Evolutionary conservation across 192 early-diverging fungal genomes (phyloP).

Genomic region (Allomyces arbusculus): DNA sequence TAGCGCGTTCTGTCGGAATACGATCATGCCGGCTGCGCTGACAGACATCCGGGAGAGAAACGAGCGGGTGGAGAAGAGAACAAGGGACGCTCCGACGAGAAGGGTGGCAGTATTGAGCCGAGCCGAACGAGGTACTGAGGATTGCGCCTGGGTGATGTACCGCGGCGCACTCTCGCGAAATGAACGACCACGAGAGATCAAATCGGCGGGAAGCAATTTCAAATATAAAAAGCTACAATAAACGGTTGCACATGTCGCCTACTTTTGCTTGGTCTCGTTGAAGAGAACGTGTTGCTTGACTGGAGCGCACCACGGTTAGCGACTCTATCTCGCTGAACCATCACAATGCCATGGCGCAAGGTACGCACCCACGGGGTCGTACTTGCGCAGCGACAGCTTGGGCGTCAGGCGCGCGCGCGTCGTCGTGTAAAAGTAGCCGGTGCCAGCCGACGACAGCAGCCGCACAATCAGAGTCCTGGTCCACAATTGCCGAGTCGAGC

Average conservation of each 20-base stretch:
- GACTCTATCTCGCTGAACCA: neutral
- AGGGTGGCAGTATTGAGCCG: too few relatives aligned
- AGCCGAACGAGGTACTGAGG: too few relatives aligned
- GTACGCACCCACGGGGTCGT: constrained; percentile 60
- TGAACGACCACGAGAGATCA: too few relatives aligned
- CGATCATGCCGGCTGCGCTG: too few relatives aligned
- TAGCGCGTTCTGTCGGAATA: too few relatives aligned
- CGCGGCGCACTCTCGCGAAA: too few relatives aligned
- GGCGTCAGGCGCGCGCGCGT: constrained; percentile 51
- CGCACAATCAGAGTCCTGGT: constrained; percentile 60
- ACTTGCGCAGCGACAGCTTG: constrained; percentile 80
- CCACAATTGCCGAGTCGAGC: neutral
- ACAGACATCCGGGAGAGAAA: too few relatives aligned
- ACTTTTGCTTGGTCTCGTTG: constrained; percentile 55
- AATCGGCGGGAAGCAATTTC: too few relatives aligned
- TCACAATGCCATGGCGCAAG: neutral
- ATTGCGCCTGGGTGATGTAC: too few relatives aligned
- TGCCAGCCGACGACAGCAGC: constrained; percentile 69
- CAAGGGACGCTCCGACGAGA: too few relatives aligned
- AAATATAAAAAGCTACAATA: too few relatives aligned
- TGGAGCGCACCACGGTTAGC: constrained; percentile 5
- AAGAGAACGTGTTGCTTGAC: constrained; percentile 77
- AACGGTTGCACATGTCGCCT: neutral
- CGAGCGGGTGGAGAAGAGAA: too few relatives aligned
- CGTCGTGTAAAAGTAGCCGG: constrained; percentile 79